phyloP scores from a whole-genome alignment of 23 red algal genomes.

The Gracilaria gracilis region DNA sequence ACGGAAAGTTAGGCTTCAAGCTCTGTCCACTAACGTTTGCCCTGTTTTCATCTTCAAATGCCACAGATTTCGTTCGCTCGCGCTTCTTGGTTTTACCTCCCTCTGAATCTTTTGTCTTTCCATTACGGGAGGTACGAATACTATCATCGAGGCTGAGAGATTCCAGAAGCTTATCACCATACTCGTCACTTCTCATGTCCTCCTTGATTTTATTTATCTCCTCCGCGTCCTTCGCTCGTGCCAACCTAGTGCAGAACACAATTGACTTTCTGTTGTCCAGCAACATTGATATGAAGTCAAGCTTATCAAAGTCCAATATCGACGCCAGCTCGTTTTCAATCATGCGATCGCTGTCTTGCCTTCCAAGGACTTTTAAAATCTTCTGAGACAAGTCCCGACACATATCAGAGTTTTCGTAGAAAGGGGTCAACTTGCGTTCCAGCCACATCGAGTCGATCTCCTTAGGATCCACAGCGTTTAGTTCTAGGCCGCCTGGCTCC shows the following conservation, averaged over 20 bases:
- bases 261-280: conserved; percentile 71
- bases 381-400: conserved; percentile 39
- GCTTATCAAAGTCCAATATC: conserved; percentile 80
- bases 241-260: conserved; percentile 60
- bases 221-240: conserved; percentile 54
- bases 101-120: background rate
- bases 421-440: conserved; percentile 54
- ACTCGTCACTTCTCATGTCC: conserved; percentile 46
- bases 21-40: background rate
- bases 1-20: background rate
- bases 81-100: conserved; percentile 23
- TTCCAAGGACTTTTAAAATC: conserved; percentile 30
- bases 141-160: conserved; percentile 14
- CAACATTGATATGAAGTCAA: conserved; percentile 78
- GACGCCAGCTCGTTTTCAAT: conserved; percentile 69
- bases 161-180: background rate
- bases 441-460: conserved; percentile 78
- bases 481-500: background rate
- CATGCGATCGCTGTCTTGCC: conserved; percentile 23
- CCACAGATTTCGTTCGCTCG: background rate
- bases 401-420: conserved; percentile 46
- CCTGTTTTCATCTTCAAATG: background rate
- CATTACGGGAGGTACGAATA: background rate
- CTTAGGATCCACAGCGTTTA: conserved; percentile 31
- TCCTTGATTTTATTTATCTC: conserved; percentile 31